Evolutionary conservation across 2,329 filamentous ascomycete species (phyloP).

Genomic region (Exophiala calicioides): DNA sequence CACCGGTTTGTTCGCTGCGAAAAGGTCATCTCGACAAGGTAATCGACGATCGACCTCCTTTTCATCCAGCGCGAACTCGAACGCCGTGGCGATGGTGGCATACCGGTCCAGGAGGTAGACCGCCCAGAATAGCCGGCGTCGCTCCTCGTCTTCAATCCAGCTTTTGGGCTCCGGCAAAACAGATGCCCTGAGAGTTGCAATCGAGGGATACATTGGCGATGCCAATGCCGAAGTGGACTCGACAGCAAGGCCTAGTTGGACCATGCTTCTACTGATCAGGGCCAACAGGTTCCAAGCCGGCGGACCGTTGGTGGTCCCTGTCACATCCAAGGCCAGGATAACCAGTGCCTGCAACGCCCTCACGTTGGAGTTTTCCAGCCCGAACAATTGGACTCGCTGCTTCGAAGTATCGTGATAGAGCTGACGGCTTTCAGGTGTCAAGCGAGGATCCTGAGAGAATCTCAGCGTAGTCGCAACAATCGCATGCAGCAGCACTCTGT

Average conservation of each 20-base stretch:
- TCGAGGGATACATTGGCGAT: slow-evolving; percentile 77
- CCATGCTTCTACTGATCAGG: slow-evolving; percentile 81
- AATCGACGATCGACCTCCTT: slow-evolving; percentile 85
- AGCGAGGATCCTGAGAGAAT: slow-evolving; percentile 74
- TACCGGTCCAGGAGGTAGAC: slow-evolving; percentile 88
- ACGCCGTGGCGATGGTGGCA: slow-evolving; percentile 85
- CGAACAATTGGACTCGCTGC: slow-evolving; percentile 81
- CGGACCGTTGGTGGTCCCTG: slow-evolving; percentile 83
- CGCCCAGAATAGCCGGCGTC: slow-evolving; percentile 89
- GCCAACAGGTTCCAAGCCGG: slow-evolving; percentile 92
- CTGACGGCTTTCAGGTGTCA: slow-evolving; percentile 71
- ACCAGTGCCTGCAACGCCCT: slow-evolving; percentile 84
- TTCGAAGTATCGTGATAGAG: slow-evolving; percentile 81
- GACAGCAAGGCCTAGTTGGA: slow-evolving; percentile 81
- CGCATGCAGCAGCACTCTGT: slow-evolving; percentile 79
- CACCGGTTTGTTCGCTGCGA: slow-evolving; percentile 78
- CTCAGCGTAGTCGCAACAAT: slow-evolving; percentile 86
- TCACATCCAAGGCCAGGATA: slow-evolving; percentile 80
- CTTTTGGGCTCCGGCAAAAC: slow-evolving; percentile 78
- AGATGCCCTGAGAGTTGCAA: slow-evolving; percentile 84
- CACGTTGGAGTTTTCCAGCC: slow-evolving; percentile 85
- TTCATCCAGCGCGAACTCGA: slow-evolving; percentile 86
- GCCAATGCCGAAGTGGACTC: slow-evolving; percentile 79
- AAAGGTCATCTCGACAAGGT: slow-evolving; percentile 84
- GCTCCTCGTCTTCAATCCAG: slow-evolving; percentile 86